A percentile compares a stretch with the other conserved stretches of the same genome.
Conservation (phyloP, 352 stramenopile species). For the Phytopythium chamaehyphon region DNA sequence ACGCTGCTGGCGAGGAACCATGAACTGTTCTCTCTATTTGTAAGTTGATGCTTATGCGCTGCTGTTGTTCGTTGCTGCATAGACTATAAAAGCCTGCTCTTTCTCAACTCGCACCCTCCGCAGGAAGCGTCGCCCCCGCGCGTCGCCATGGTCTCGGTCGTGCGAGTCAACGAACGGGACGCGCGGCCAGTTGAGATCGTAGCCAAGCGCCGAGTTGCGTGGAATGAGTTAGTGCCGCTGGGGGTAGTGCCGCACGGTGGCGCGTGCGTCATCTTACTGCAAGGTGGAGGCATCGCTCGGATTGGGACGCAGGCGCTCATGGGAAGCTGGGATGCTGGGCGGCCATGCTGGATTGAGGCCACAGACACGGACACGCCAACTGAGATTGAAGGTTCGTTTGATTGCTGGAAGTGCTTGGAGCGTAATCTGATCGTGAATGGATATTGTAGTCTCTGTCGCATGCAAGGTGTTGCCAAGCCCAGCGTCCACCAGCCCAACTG, state of each 20-base stretch:
- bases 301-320: constrained; percentile 82
- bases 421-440: not conserved
- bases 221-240: constrained; percentile 61
- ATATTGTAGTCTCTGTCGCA: constrained; percentile 51
- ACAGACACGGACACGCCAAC: constrained; percentile 54
- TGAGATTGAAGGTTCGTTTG: constrained; percentile 53
- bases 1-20: constrained; percentile 68
- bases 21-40: constrained; percentile 76
- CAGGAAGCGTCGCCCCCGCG: constrained; percentile 68
- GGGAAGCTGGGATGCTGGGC: constrained; percentile 79
- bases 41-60: constrained; percentile 43
- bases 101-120: constrained; percentile 38
- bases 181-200: constrained; percentile 60
- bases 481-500: not conserved
- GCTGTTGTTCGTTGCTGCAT: constrained; percentile 11
- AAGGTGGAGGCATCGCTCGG: constrained; percentile 61
- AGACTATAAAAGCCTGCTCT: constrained; percentile 77
- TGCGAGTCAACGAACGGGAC: constrained; percentile 56
- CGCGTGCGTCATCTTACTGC: constrained; percentile 75
- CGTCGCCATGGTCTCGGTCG: constrained; percentile 74
- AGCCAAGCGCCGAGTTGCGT: constrained; percentile 65
- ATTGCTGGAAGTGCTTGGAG: not conserved
- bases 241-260: constrained; percentile 74
- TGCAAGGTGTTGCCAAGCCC: constrained; percentile 58
- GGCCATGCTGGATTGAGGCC: constrained; percentile 76